Percentiles rank a stretch among this genome's conserved stretches.
Conservation (phyloP, 805 yeast genomes). For the Ogataea minuta region DNA sequence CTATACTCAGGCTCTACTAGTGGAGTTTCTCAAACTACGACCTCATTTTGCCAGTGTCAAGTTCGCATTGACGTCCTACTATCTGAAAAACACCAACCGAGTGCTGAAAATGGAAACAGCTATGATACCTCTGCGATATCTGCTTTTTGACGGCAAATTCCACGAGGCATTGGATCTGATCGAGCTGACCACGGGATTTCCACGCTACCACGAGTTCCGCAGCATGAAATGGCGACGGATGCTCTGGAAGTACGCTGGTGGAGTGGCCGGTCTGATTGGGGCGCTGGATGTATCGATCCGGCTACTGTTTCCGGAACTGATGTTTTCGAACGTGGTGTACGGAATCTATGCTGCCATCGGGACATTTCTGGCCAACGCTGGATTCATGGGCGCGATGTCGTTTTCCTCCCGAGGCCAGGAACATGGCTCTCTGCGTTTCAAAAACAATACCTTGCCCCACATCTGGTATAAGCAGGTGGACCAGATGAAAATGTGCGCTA, state of each 20-base stretch:
- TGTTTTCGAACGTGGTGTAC: conserved; percentile 38
- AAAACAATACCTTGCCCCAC: conserved; percentile 59
- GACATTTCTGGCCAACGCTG: conserved; percentile 47
- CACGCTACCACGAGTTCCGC: conserved; percentile 42
- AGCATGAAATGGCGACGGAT: conserved; percentile 29
- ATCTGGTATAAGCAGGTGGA: conserved; percentile 66
- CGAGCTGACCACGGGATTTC: conserved; percentile 59
- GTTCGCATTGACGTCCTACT: conserved; percentile 27
- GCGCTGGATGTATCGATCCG: conserved; percentile 47
- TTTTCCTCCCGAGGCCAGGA: conserved; percentile 48
- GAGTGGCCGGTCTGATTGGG: conserved; percentile 40
- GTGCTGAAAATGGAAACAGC: conserved; percentile 41
- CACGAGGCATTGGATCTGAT: conserved; percentile 54
- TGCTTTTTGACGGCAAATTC: conserved; percentile 58
- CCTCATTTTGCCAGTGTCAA: conserved; percentile 28
- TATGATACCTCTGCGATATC: conserved; percentile 60
- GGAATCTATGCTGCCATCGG: conserved; percentile 46
- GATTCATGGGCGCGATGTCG: conserved; percentile 42
- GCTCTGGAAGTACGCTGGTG: conserved; percentile 42
- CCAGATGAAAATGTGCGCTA: conserved; percentile 64
- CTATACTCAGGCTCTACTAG: conserved; percentile 22
- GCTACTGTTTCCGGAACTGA: conserved; percentile 33
- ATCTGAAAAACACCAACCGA: conserved; percentile 19
- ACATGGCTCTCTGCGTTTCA: conserved; percentile 58
- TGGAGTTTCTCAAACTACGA: conserved; percentile 22